Evolutionary conservation across 441 rosid species (phyloP), one percentile per base, ranked within the genome.

Genomic region (Gossypium schwendimanii): DNA sequence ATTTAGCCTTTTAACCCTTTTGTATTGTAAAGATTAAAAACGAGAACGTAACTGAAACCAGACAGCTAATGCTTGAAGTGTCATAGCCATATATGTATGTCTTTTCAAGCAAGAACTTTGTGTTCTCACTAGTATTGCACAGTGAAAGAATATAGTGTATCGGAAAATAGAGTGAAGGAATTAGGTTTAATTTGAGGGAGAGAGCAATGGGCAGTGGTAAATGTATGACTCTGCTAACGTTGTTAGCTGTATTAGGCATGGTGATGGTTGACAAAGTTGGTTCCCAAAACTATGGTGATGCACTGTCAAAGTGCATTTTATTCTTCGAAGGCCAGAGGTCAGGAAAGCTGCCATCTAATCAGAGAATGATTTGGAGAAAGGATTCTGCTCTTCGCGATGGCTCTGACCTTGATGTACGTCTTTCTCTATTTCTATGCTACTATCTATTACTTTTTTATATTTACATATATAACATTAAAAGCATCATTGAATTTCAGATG

Each of bases 311-410:
- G 55, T 55, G 78, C 63, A 70, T 77, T 45, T 74, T 80, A 72
- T 76, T 80, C 71, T 80, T 73, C 41, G 78, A 76, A 79, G 77
- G 79, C 28, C 82, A 79, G 26, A 79, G 82, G 69, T 73, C 79
- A 17, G 82, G 79, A 24, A 76, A 63, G 24, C 45, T 79, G 3
- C 82, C 77, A 24, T 6, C 77, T 14, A 24, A 62, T 4, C 77
- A 76, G 26, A 76, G 82, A 55, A 36, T 76, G 58, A 63, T 45
- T 55, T 79, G 82, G 82, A 73, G 79, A 65, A 63, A 73, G 28
- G 62, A 79, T 67, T 79, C 82, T 14, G 79, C 77, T 63, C 77
- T 79, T 49, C 2, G 0, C 0, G 82, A 79, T 44, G 79, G 82
- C 1, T 36, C 47, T 10, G 77, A 76, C 10, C 11, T 79, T 6